Percentiles rank a stretch among this genome's conserved stretches.
Conservation (phyloP, 2,329 filamentous ascomycete species). For the Hypoxylon sp. region DNA sequence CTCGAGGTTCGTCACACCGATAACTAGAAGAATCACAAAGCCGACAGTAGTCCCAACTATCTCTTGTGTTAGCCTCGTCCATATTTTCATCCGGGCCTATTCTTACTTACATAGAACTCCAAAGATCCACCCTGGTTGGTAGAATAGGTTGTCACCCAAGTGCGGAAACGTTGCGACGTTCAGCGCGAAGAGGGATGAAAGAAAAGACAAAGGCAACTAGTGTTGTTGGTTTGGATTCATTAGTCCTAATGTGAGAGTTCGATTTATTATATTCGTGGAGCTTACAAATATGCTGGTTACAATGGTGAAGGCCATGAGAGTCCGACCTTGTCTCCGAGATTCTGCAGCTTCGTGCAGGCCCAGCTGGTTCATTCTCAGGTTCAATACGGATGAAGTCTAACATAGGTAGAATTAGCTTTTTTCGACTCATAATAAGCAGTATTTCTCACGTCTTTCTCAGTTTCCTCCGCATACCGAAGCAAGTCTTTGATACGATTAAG, state of each 20-base stretch:
- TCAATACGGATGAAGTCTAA: constrained; percentile 4
- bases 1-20: background rate
- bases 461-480: constrained; percentile 7
- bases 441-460: constrained; percentile 7
- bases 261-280: background rate
- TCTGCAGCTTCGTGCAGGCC: constrained; percentile 10
- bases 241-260: background rate
- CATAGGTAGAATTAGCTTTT: background rate
- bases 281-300: constrained; percentile 17
- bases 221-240: background rate
- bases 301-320: constrained; percentile 13
- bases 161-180: constrained; percentile 14
- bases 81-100: background rate
- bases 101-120: constrained; percentile 21
- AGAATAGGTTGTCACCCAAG: constrained; percentile 8
- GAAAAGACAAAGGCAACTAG: constrained; percentile 11
- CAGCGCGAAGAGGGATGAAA: constrained; percentile 16
- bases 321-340: constrained; percentile 10
- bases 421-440: background rate
- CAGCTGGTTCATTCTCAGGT: constrained; percentile 12
- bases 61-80: background rate
- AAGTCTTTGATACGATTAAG: constrained; percentile 1
- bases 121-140: constrained; percentile 12
- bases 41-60: background rate
- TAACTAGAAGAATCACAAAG: background rate